A percentile compares a stretch with the other conserved stretches of the same genome.
These are phyloP conservation scores for Pleurotus eryngii DNA, from an alignment of 768 basidiomycete species.

Conservation along the genomic window DNA sequence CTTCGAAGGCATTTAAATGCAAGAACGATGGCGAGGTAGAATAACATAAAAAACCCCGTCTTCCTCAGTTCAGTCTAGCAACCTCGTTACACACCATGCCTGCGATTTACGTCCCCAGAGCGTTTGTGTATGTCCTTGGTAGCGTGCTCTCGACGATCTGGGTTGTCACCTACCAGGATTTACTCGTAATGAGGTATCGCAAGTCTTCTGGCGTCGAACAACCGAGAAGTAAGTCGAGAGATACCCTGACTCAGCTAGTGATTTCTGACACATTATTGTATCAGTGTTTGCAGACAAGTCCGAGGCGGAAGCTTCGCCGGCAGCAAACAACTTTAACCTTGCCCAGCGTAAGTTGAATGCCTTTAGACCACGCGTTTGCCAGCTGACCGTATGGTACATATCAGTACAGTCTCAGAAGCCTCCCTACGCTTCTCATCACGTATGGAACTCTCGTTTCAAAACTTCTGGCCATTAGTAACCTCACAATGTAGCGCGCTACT, in stretches of 20 bases:
- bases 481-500: constrained; percentile 32
- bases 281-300: constrained; percentile 70
- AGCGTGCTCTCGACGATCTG: constrained; percentile 51
- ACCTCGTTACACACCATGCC: too few species aligned
- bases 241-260: constrained; percentile 12
- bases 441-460: constrained; percentile 21
- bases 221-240: constrained; percentile 49
- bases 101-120: constrained; percentile 16
- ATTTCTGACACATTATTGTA: background rate
- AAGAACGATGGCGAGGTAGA: too few species aligned
- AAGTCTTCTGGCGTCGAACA: constrained; percentile 55
- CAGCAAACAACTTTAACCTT: constrained; percentile 66
- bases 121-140: constrained; percentile 54
- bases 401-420: constrained; percentile 57
- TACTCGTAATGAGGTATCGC: constrained; percentile 39
- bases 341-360: constrained; percentile 50
- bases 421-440: constrained; percentile 42
- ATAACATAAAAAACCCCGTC: too few species aligned
- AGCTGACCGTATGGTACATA: constrained; percentile 46
- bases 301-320: constrained; percentile 45
- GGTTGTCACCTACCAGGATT: constrained; percentile 48
- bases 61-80: too few species aligned
- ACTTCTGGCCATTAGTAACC: too few species aligned
- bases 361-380: too few species aligned
- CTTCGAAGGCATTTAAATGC: too few species aligned